phyloP scores from a whole-genome alignment of 768 basidiomycete species.

The Pulveroboletus sp. region DNA sequence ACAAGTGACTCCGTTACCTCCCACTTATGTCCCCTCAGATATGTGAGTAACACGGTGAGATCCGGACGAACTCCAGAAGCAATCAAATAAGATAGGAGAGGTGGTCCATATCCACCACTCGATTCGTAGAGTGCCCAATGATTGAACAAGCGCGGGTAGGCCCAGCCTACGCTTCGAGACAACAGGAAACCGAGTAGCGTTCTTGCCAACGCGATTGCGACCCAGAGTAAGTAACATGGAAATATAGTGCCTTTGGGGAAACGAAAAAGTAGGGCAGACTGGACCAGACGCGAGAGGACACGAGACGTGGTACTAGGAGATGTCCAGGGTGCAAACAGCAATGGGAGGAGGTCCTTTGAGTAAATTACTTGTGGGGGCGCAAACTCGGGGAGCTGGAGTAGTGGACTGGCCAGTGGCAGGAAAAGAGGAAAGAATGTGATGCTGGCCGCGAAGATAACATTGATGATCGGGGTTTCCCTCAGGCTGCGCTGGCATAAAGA shows the following conservation, averaged over 20 bases:
- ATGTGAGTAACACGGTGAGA: background rate
- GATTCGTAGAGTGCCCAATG: constrained; percentile 41
- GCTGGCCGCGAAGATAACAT: constrained; percentile 6
- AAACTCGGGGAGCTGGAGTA: constrained; percentile 27
- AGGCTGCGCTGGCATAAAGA: background rate
- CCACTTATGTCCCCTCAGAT: constrained; percentile 12
- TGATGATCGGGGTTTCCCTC: constrained; percentile 2
- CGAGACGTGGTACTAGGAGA: constrained; percentile 21
- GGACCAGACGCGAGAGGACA: constrained; percentile 21
- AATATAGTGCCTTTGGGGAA: constrained; percentile 6
- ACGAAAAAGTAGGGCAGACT: constrained; percentile 13
- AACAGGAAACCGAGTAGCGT: constrained; percentile 21
- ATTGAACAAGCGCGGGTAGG: constrained; percentile 36
- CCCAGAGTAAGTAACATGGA: constrained; percentile 21
- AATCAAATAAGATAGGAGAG: constrained; percentile 25
- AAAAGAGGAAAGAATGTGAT: constrained; percentile 11
- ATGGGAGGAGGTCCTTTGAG: constrained; percentile 29
- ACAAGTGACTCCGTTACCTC: constrained; percentile 14
- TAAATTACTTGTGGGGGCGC: constrained; percentile 39
- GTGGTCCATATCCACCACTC: constrained; percentile 36
- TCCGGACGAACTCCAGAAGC: constrained; percentile 15
- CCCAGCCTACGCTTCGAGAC: constrained; percentile 34
- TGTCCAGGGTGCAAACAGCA: constrained; percentile 38
- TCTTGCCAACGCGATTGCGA: constrained; percentile 17
- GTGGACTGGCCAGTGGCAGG: constrained; percentile 3